Evolutionary conservation across 768 basidiomycete genomes (phyloP), one percentile per base, ranked within the genome.

Genomic region (Botryobasidium botryosum): DNA sequence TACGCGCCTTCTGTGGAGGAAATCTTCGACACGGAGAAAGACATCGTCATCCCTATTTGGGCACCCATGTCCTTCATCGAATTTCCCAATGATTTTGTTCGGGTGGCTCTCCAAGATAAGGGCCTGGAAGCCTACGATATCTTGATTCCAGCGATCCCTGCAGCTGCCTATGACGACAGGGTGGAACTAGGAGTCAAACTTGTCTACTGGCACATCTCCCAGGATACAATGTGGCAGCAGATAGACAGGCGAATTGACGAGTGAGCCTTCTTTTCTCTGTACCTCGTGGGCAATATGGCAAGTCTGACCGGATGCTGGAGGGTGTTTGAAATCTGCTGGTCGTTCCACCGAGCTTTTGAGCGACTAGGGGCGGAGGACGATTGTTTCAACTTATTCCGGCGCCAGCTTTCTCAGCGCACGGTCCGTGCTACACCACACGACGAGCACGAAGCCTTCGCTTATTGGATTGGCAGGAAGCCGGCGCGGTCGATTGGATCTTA

Each of bases 201-300:
- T 8, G 24, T 18, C n/a, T 15, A 43, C 18, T 26, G 24, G 24
- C 17, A 25, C 25, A 23, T 43, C 27, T 27, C 24, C 26, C 15
- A 18, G 12, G 23, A 20, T 10, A 12, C 15, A 23, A 38, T 35
- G 13, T 37, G 36, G 44, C 44, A 45, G 33, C 35, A 45, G 35
- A 23, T 45, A 5, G 44, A 45, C 33, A 18, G 44, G 18, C 18
- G 44, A 20, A 24, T 45, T 18, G 44, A 45, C 18, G 44, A 45
- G 44, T 45, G 21, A 20, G 44, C 21, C 10, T 38, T 7, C 23
- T 41, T n/a, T n/a, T n/a, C n/a, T n/a, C n/a, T n/a, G n/a, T 7
- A 24, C 17, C 20, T 7, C 6, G 20, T n/a, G 6, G 6, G 7
- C 7, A n/a, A 12, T 8, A 24, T 24, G 24, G 8, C 17, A 7